Base-by-base conservation (phyloP, 108 stramenopile genomes). In the Pseudonitzschia delicatissima region DNA sequence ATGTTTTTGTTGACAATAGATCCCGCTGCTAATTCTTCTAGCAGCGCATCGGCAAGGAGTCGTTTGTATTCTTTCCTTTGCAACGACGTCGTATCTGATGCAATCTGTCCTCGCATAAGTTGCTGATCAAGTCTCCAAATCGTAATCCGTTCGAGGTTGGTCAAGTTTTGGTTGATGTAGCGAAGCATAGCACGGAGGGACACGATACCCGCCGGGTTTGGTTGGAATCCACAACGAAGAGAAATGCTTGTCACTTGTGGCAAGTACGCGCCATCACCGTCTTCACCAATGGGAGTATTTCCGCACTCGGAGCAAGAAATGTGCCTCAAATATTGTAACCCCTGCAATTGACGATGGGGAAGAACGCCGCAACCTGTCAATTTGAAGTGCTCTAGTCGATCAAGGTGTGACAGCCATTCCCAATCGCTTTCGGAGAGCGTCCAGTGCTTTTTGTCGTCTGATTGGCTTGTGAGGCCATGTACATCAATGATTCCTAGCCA, bases 91-190 rank as follows among this genome's bases (percentile, higher is more conserved):
- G 42, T 44, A 2, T 13, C 7, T n/a, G 42, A n/a, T n/a, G 17
- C 13, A n/a, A n/a, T 13, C 6, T 44, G 42, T n/a, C n/a, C n/a
- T n/a, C n/a, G n/a, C n/a, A n/a, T n/a, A n/a, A n/a, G n/a, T 7
- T 44, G 42, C 42, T 44, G 42, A 6, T 44, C 42, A n/a, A 44
- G 42, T n/a, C 42, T 44, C 42, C 42, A 44, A n/a, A 44, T 44
- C 17, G 42, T 44, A n/a, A 44, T 44, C 3, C 17, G 13, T 44
- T 44, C 42, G 17, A 44, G n/a, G 2, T n/a, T n/a, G 17, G 42
- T n/a, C 6, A 44, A n/a, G n/a, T 44, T 13, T 13, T 44, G 13
- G 4, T n/a, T 13, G 6, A 44, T 44, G 17, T n/a, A 44, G 42
- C n/a, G 17, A 13, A 44, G 13, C 42, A 44, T 44, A 1, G 42